Conservation (phyloP, 2,329 filamentous ascomycete genomes). For the Elsinoe arachidis region DNA sequence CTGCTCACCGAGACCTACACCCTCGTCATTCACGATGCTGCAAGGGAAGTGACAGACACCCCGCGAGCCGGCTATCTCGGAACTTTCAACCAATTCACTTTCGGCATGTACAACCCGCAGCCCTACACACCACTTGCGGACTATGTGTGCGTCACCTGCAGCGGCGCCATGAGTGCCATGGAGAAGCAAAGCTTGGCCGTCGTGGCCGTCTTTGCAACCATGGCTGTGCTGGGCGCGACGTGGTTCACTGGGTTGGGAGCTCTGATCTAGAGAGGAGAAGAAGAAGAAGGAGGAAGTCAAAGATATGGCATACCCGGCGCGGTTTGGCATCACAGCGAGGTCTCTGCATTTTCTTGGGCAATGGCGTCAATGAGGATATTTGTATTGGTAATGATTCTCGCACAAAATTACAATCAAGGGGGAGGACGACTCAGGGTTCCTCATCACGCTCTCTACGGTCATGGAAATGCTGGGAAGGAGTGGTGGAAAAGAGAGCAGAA, state of each 20-base stretch:
- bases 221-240: slow-evolving; percentile 41
- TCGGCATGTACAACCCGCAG: slow-evolving; percentile 55
- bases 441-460: not conserved
- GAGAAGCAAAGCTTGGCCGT: slow-evolving; percentile 48
- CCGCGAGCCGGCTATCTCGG: slow-evolving; percentile 48
- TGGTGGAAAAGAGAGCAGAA: not conserved
- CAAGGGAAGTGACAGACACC: slow-evolving; percentile 42
- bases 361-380: not conserved
- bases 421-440: slow-evolving; percentile 5
- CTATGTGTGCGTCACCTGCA: slow-evolving; percentile 48
- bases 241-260: slow-evolving; percentile 7
- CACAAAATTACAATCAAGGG: not conserved
- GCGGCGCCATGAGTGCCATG: slow-evolving; percentile 42
- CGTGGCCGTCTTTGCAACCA: slow-evolving; percentile 48
- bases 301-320: not conserved
- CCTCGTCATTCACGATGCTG: slow-evolving; percentile 53
- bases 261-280: not conserved
- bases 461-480: not conserved
- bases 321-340: not conserved
- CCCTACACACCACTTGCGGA: slow-evolving; percentile 40
- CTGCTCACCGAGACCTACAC: slow-evolving; percentile 55
- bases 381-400: slow-evolving; percentile 1
- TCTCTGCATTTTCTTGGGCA: not conserved
- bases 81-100: slow-evolving; percentile 44
- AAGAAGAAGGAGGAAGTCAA: not conserved